A percentile compares a stretch with the other conserved stretches of the same genome.
Conservation (phyloP, 495 filamentous ascomycete species). For the Podospora appendiculata region DNA sequence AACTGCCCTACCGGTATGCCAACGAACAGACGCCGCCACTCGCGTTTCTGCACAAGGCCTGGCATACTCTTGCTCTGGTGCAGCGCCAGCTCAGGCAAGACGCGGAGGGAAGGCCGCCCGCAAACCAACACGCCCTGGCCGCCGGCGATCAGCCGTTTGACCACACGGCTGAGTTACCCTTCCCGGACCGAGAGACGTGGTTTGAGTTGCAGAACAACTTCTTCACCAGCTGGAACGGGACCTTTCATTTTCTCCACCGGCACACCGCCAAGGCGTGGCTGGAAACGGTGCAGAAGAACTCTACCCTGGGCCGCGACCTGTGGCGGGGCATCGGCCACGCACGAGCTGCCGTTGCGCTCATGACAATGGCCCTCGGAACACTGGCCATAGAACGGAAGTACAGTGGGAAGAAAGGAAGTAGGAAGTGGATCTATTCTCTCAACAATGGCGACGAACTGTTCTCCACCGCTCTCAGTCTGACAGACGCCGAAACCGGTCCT, state of each 20-base stretch:
- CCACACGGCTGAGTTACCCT: background rate
- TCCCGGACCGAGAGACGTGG: constrained; percentile 6
- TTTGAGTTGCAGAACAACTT: constrained; percentile 11
- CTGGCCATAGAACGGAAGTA: constrained; percentile 3
- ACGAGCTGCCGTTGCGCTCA: constrained; percentile 14
- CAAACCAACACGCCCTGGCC: background rate
- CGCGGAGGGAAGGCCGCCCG: background rate
- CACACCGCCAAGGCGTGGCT: constrained; percentile 10
- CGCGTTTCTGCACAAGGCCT: constrained; percentile 15
- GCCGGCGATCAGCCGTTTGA: constrained; percentile 14
- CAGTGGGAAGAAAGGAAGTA: background rate
- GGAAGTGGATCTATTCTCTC: constrained; percentile 9
- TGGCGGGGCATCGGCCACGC: constrained; percentile 9
- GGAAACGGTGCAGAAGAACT: constrained; percentile 11
- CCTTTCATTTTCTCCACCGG: constrained; percentile 18
- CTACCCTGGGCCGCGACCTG: constrained; percentile 1
- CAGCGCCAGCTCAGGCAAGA: background rate
- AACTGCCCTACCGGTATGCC: constrained; percentile 12
- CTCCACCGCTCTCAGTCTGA: constrained; percentile 2
- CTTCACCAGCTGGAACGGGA: constrained; percentile 12
- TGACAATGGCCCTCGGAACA: constrained; percentile 17
- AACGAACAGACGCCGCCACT: constrained; percentile 14
- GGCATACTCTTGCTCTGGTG: constrained; percentile 12
- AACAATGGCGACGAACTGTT: constrained; percentile 14
- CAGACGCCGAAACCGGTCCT: constrained; percentile 9